Percentiles rank a stretch among this genome's conserved stretches.
These are phyloP conservation scores for Chamaenerion angustifolium DNA, from an alignment of 345 rosid genomes.

Conservation along the genomic window DNA sequence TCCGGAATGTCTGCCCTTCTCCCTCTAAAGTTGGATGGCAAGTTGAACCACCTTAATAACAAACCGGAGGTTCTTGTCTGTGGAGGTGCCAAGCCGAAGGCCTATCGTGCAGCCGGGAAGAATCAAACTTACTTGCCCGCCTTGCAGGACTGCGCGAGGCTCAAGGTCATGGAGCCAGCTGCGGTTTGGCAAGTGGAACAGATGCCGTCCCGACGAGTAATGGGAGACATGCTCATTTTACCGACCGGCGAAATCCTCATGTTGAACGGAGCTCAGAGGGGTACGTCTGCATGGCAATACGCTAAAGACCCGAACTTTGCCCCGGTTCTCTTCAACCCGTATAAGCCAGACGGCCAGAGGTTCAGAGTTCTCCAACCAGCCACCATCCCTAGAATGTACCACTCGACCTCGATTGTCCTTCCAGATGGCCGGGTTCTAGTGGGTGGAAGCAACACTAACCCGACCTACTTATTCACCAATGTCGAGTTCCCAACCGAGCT, in stretches of 20 bases:
- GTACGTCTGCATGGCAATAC: conserved; percentile 51
- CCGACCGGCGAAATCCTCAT: conserved; percentile 61
- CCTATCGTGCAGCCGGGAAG: conserved; percentile 18
- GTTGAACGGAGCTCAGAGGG: conserved; percentile 57
- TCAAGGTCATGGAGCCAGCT: conserved; percentile 27
- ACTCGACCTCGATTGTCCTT: conserved; percentile 23
- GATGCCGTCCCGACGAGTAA: conserved; percentile 59
- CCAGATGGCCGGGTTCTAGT: conserved; percentile 30
- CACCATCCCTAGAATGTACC: conserved; percentile 26
- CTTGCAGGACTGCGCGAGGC: conserved; percentile 45
- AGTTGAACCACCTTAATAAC: conserved; percentile 2
- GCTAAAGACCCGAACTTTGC: conserved; percentile 44
- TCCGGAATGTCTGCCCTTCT: conserved; percentile 56
- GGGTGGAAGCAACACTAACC: conserved; percentile 34
- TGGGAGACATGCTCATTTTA: conserved; percentile 65
- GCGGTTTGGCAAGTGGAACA: conserved; percentile 45
- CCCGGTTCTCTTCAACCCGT: not conserved
- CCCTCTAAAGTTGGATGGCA: conserved; percentile 14
- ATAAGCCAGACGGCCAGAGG: conserved; percentile 32
- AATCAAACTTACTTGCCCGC: conserved; percentile 20
- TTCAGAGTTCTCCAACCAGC: conserved; percentile 14
- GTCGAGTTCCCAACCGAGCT: conserved; percentile 22
- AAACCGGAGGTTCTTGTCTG: not conserved
- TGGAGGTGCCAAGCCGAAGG: conserved; percentile 23
- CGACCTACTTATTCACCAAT: conserved; percentile 15